Percentiles rank a stretch among this genome's conserved stretches.
Evolutionary conservation across 2,329 filamentous ascomycete species (phyloP).

Genomic region (Epichloe glyceriae): DNA sequence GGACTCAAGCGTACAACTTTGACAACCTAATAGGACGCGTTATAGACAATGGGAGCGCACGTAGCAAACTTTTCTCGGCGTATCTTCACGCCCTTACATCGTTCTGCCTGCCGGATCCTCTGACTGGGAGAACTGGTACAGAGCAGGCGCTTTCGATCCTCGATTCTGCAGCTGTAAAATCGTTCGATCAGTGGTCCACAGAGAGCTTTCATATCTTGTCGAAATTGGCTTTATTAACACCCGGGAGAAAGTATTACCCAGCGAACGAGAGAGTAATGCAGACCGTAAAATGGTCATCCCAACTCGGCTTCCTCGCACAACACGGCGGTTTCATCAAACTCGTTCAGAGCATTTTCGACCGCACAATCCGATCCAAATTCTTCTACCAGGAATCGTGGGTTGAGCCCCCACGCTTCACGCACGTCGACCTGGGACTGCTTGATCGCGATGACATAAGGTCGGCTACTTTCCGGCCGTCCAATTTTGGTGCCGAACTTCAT

Average conservation of each 20-base stretch:
- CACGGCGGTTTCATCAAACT: conserved; percentile 25
- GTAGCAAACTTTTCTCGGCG: conserved; percentile 36
- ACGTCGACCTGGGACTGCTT: conserved; percentile 2
- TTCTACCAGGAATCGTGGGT: conserved; percentile 1
- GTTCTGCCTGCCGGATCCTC: conserved; percentile 33
- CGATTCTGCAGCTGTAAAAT: conserved; percentile 32
- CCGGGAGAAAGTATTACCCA: conserved; percentile 29
- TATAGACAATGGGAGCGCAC: conserved; percentile 33
- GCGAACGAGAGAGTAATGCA: conserved; percentile 29
- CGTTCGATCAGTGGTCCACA: conserved; percentile 16
- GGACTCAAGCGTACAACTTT: conserved; percentile 32
- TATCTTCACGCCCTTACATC: conserved; percentile 44
- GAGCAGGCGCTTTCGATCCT: conserved; percentile 40
- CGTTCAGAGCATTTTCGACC: not conserved
- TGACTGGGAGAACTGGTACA: conserved; percentile 37
- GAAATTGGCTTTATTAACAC: conserved; percentile 2
- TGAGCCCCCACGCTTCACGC: not conserved
- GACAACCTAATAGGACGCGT: conserved; percentile 37
- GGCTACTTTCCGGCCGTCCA: conserved; percentile 6
- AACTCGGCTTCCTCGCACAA: conserved; percentile 29
- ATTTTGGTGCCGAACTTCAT: conserved; percentile 12
- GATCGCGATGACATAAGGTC: conserved; percentile 8
- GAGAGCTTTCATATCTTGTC: conserved; percentile 1
- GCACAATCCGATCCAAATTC: not conserved
- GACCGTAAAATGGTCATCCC: conserved; percentile 26